These are phyloP conservation scores for Verticillium nonalfalfae DNA, from an alignment of 2,329 filamentous ascomycete species.

Conservation along the genomic window DNA sequence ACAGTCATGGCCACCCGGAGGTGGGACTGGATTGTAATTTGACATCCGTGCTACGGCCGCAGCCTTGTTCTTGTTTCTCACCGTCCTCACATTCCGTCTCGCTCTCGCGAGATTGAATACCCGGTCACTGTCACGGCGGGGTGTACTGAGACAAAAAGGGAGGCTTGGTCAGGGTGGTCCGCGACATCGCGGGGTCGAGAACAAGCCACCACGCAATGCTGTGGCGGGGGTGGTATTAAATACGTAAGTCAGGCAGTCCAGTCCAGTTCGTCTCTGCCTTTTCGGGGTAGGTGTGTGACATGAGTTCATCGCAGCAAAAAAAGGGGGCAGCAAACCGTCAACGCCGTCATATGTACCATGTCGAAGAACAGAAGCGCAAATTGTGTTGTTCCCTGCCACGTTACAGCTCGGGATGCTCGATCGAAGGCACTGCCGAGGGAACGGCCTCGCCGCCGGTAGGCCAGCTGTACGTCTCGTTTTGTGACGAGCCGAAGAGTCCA, in stretches of 20 bases:
- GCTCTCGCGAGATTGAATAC: background rate
- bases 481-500: background rate
- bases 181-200: background rate
- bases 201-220: background rate
- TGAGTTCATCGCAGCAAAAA: background rate
- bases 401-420: slow-evolving; percentile 12
- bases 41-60: slow-evolving; percentile 82
- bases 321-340: background rate
- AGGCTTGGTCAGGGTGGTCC: background rate
- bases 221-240: slow-evolving; percentile 4
- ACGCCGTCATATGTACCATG: slow-evolving; percentile 2
- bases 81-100: background rate
- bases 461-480: slow-evolving; percentile 9
- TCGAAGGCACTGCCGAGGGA: background rate
- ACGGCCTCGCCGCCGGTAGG: slow-evolving; percentile 2
- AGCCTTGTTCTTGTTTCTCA: background rate
- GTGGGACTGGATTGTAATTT: slow-evolving; percentile 89
- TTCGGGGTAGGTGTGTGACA: background rate
- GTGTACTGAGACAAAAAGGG: background rate
- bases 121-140: background rate
- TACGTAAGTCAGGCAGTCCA: slow-evolving; percentile 1
- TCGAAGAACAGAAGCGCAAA: background rate
- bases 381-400: too few species aligned
- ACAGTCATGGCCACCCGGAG: slow-evolving; percentile 61
- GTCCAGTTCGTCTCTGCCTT: background rate